phyloP scores from a whole-genome alignment of 2,329 filamentous ascomycete genomes.

The Calonectria hongkongensis region DNA sequence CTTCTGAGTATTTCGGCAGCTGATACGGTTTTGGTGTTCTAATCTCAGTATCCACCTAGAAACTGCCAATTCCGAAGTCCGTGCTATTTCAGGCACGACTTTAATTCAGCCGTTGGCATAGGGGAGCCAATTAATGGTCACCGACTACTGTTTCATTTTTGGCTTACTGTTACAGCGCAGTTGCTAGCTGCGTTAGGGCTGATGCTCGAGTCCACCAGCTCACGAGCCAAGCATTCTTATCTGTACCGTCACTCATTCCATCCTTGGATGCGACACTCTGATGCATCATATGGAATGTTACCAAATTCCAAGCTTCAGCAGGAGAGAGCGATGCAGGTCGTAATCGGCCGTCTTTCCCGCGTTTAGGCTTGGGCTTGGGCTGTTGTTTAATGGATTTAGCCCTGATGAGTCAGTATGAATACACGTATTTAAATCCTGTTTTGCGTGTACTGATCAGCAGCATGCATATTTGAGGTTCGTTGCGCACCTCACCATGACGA shows the following conservation, averaged over 20 bases:
- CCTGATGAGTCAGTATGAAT: not conserved
- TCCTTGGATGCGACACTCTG: no score
- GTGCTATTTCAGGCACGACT: not conserved
- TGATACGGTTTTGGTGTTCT: not conserved
- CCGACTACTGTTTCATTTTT: slow-evolving; percentile 2
- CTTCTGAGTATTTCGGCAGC: no score
- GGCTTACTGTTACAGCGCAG: slow-evolving; percentile 18
- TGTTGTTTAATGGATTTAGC: not conserved
- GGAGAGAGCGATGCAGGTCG: not conserved
- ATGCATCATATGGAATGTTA: not conserved
- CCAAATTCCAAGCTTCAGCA: not conserved
- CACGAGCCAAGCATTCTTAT: not conserved
- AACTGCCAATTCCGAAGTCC: not conserved
- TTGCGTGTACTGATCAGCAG: not conserved
- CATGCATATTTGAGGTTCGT: not conserved
- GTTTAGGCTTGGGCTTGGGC: not conserved
- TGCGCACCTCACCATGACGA: not conserved
- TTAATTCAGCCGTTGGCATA: not conserved
- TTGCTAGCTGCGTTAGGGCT: not conserved
- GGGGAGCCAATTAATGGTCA: not conserved
- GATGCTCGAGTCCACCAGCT: not conserved
- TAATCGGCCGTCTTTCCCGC: not conserved
- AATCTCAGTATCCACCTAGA: not conserved
- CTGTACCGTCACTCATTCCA: not conserved
- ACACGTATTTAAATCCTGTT: not conserved